These are phyloP conservation scores for Hymenochaete sp. DNA, from an alignment of 1,284 basidiomycete species.

Conservation along the genomic window DNA sequence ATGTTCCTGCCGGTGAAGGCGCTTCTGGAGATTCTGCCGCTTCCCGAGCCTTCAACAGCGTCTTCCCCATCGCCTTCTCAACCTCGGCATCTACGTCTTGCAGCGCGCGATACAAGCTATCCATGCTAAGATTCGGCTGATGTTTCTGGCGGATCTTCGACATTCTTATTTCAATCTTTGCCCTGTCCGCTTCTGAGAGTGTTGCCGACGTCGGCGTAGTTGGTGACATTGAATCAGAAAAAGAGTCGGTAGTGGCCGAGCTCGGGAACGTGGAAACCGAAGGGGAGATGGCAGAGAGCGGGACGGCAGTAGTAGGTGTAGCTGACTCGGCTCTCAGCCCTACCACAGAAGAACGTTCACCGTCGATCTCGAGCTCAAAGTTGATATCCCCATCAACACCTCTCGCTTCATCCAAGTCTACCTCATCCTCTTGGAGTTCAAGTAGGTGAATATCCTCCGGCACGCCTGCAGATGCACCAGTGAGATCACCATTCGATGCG, in stretches of 20 bases:
- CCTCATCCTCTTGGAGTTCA: too few species aligned
- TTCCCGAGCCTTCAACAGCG: not conserved
- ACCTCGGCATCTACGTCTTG: conserved; percentile 11
- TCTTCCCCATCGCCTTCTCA: not conserved
- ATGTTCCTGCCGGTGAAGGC: too few species aligned
- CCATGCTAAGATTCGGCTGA: conserved; percentile 15
- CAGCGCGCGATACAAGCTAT: conserved; percentile 15
- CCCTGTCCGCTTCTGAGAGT: too few species aligned
- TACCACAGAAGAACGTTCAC: too few species aligned
- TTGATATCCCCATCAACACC: conserved; percentile 1
- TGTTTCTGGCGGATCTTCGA: conserved; percentile 2
- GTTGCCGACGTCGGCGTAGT: not conserved
- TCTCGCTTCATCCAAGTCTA: too few species aligned
- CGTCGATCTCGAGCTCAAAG: too few species aligned
- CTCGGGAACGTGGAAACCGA: not conserved
- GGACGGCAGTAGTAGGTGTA: conserved; percentile 1
- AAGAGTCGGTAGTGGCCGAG: not conserved
- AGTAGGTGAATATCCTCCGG: too few species aligned
- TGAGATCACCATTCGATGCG: too few species aligned
- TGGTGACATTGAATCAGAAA: not conserved
- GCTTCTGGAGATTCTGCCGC: too few species aligned
- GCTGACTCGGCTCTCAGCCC: conserved; percentile 4
- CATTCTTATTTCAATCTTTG: too few species aligned
- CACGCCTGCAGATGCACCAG: too few species aligned
- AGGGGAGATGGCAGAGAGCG: not conserved